Conservation (phyloP, 202 grass and related monocot species). For the Setaria viridis region DNA sequence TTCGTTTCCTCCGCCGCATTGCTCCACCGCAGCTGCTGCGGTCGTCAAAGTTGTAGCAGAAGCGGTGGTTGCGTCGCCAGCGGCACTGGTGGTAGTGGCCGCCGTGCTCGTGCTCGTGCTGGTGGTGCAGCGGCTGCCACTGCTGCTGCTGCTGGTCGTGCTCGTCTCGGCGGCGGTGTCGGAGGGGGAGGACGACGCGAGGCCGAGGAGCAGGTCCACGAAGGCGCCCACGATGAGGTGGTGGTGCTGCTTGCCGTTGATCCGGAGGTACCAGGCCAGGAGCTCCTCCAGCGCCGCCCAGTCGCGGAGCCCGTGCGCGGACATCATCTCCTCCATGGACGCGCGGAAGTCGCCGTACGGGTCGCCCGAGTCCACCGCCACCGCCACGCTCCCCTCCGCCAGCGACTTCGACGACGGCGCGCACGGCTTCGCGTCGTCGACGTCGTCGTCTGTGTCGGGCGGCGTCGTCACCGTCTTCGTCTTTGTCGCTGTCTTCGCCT, state of each 20-base stretch:
- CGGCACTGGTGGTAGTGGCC: neutral
- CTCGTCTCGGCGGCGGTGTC: neutral
- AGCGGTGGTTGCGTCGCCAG: too few species aligned
- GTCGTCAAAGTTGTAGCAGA: rapidly evolving
- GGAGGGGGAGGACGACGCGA: slow-evolving; percentile 3
- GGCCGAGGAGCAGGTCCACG: slow-evolving; percentile 69
- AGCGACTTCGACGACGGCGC: slow-evolving; percentile 1
- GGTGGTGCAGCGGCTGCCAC: neutral
- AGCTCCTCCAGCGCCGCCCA: slow-evolving; percentile 79
- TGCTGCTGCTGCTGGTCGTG: neutral
- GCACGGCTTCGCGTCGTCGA: neutral
- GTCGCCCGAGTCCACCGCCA: slow-evolving; percentile 80
- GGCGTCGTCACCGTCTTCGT: neutral
- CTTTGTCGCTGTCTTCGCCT: neutral
- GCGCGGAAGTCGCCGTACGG: slow-evolving; percentile 76
- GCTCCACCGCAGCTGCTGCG: neutral
- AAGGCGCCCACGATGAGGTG: slow-evolving; percentile 77
- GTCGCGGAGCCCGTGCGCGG: slow-evolving; percentile 67
- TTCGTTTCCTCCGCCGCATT: slow-evolving; percentile 1
- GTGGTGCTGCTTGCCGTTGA: slow-evolving; percentile 77
- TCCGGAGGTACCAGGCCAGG: slow-evolving; percentile 74
- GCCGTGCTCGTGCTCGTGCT: neutral
- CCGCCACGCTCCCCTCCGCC: slow-evolving; percentile 70
- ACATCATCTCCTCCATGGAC: slow-evolving; percentile 98
- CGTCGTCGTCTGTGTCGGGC: neutral